phyloP scores from a whole-genome alignment of 495 filamentous ascomycete species.

The Neurospora sp. region DNA sequence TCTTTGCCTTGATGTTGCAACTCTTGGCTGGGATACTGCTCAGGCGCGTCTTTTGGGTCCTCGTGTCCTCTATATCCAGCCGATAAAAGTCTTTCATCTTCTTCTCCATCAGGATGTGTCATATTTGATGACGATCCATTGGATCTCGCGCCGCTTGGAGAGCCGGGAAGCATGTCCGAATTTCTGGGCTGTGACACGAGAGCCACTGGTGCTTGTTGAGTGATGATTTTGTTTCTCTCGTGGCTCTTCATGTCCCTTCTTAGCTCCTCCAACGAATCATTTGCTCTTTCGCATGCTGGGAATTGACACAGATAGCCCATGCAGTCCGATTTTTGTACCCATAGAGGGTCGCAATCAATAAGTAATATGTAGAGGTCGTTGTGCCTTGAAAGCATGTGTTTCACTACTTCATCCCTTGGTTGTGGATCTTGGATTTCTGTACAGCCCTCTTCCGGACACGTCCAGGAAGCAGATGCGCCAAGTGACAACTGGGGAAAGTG shows the following conservation, averaged over 20 bases:
- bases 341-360: not conserved
- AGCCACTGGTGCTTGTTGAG: not conserved
- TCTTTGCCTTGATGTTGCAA: not conserved
- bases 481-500: no score
- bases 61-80: not conserved
- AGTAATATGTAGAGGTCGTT: not conserved
- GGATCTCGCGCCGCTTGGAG: no score
- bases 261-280: not conserved
- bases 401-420: not conserved
- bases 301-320: not conserved
- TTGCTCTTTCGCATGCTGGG: rapidly evolving
- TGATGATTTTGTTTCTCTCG: not conserved
- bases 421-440: not conserved
- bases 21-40: not conserved
- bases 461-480: no score
- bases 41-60: not conserved
- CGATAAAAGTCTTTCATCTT: no score
- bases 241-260: not conserved
- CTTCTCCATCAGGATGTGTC: no score
- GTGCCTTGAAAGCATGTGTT: not conserved
- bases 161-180: not conserved
- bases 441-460: not conserved
- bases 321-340: not conserved
- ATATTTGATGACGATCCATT: no score
- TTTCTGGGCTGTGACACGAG: not conserved